phyloP scores from a whole-genome alignment of 169 alveolate genomes.

The Theileria sp. region DNA sequence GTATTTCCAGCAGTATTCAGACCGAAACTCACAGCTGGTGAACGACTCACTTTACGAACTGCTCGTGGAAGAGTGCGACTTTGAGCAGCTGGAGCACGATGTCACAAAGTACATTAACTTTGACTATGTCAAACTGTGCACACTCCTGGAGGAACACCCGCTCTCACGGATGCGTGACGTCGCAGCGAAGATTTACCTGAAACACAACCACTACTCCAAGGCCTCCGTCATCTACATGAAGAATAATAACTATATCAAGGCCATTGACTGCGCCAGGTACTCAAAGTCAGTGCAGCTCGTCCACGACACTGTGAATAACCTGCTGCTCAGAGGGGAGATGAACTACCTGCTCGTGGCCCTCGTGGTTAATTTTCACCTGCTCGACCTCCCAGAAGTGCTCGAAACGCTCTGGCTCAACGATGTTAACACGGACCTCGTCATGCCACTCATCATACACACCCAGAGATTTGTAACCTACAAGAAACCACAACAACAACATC shows the following conservation, averaged over 20 bases:
- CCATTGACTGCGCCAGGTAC: slow-evolving; percentile 69
- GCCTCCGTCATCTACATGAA: slow-evolving; percentile 88
- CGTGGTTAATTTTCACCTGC: slow-evolving; percentile 93
- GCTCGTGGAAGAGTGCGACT: slow-evolving; percentile 94
- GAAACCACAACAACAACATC: too few species aligned
- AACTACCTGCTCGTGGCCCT: slow-evolving; percentile 96
- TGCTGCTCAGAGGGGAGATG: slow-evolving; percentile 85
- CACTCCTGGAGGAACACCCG: slow-evolving; percentile 91
- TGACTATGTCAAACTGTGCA: slow-evolving; percentile 91
- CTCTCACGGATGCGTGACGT: slow-evolving; percentile 96
- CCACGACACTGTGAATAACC: slow-evolving; percentile 87
- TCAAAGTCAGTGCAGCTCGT: slow-evolving; percentile 82
- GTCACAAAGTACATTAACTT: slow-evolving; percentile 91
- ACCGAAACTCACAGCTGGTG: slow-evolving; percentile 87
- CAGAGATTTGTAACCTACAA: slow-evolving; percentile 78
- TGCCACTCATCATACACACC: slow-evolving; percentile 95
- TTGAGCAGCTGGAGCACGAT: slow-evolving; percentile 89
- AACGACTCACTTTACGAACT: slow-evolving; percentile 98
- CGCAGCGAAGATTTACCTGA: slow-evolving; percentile 90
- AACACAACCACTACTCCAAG: slow-evolving; percentile 87
- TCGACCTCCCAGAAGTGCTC: slow-evolving; percentile 95
- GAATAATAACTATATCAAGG: slow-evolving; percentile 68
- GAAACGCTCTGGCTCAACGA: slow-evolving; percentile 98
- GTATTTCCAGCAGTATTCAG: slow-evolving; percentile 77
- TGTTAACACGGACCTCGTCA: slow-evolving; percentile 87